Conservation (phyloP, 2,329 filamentous ascomycete genomes). For the Aureobasidium melanogenum region DNA sequence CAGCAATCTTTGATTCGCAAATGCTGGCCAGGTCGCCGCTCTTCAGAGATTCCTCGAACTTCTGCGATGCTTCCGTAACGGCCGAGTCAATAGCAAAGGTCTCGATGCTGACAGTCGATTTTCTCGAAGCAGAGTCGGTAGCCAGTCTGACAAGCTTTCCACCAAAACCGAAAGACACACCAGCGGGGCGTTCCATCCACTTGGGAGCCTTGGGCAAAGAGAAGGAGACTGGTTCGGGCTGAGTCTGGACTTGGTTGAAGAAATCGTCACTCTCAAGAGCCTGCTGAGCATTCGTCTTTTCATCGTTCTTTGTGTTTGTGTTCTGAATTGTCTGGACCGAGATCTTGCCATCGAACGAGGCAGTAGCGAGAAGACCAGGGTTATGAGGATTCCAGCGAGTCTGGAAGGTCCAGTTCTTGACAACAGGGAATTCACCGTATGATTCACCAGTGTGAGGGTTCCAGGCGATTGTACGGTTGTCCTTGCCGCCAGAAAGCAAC, state of each 20-base stretch:
- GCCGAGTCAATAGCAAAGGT: conserved; percentile 83
- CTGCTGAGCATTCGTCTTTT: conserved; percentile 54
- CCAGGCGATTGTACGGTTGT: conserved; percentile 93
- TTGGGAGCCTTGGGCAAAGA: conserved; percentile 76
- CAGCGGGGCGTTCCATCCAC: conserved; percentile 79
- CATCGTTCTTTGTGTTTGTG: conserved; percentile 64
- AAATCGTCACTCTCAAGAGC: conserved; percentile 88
- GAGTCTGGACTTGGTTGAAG: conserved; percentile 85
- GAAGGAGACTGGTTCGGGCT: conserved; percentile 85
- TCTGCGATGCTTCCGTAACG: conserved; percentile 73
- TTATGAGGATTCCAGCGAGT: conserved; percentile 92
- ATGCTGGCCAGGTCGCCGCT: conserved; percentile 69
- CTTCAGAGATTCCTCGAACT: conserved; percentile 75
- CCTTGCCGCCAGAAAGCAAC: conserved; percentile 87
- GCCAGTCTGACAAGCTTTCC: conserved; percentile 79
- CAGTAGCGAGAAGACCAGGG: conserved; percentile 83
- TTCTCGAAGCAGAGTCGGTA: conserved; percentile 51
- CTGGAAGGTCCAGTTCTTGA: conserved; percentile 99
- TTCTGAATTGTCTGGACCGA: conserved; percentile 89
- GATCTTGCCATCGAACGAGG: conserved; percentile 95
- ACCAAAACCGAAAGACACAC: conserved; percentile 89
- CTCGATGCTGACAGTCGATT: conserved; percentile 73
- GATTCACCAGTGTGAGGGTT: conserved; percentile 84
- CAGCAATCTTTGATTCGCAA: conserved; percentile 67
- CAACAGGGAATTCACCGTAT: conserved; percentile 88